Percentiles rank a stretch among this genome's conserved stretches.
Conservation (phyloP, 2,329 filamentous ascomycete species). For the Microsporum ferrugineum region DNA sequence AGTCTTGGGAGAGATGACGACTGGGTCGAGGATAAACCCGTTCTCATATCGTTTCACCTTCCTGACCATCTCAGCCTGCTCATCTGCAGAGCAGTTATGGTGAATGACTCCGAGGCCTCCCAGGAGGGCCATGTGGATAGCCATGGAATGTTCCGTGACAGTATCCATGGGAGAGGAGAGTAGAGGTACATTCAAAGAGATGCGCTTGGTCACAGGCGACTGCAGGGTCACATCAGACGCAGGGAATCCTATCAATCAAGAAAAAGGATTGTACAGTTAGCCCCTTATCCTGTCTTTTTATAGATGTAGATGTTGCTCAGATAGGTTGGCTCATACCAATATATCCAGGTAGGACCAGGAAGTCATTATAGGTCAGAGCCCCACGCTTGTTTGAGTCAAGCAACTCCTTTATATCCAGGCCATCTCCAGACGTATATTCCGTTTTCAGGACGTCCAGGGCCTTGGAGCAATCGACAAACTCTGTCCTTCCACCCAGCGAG, state of each 20-base stretch:
- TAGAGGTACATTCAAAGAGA: constrained; percentile 91
- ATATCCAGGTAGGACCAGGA: constrained; percentile 90
- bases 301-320: background rate
- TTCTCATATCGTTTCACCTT: constrained; percentile 99
- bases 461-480: constrained; percentile 60
- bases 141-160: constrained; percentile 98
- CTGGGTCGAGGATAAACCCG: constrained; percentile 92
- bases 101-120: constrained; percentile 70
- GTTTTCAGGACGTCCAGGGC: constrained; percentile 67
- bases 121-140: constrained; percentile 65
- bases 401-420: constrained; percentile 73
- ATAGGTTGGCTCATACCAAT: constrained; percentile 50
- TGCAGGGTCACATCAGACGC: constrained; percentile 81
- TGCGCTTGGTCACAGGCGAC: constrained; percentile 86
- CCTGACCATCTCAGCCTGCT: constrained; percentile 96
- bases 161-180: constrained; percentile 99
- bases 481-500: constrained; percentile 35
- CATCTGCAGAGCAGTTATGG: constrained; percentile 97
- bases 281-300: background rate
- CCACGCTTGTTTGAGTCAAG: constrained; percentile 86
- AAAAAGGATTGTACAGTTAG: background rate
- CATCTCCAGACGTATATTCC: constrained; percentile 70
- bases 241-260: constrained; percentile 55
- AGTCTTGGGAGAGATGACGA: constrained; percentile 76
- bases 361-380: constrained; percentile 97